These are phyloP conservation scores for Xylaria venustula DNA, from an alignment of 495 filamentous ascomycete genomes.

Conservation along the genomic window DNA sequence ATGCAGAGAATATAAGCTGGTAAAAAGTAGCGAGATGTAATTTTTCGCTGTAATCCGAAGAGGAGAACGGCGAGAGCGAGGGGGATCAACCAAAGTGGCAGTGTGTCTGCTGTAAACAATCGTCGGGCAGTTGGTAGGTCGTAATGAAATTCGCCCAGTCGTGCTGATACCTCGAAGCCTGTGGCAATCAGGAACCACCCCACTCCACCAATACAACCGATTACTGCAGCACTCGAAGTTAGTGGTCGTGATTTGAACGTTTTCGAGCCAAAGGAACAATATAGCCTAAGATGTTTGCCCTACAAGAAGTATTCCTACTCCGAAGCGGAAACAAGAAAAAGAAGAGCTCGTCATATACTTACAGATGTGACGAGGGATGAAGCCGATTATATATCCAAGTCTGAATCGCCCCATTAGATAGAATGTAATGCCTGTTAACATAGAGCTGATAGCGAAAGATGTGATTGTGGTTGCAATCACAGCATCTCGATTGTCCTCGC, in stretches of 20 bases:
- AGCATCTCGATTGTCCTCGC: constrained; percentile 75
- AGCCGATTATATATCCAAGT: constrained; percentile 88
- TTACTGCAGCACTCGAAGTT: constrained; percentile 41
- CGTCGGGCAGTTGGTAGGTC: constrained; percentile 69
- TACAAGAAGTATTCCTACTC: too few relatives aligned
- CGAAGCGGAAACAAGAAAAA: too few relatives aligned
- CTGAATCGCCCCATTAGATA: constrained; percentile 82
- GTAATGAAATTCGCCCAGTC: constrained; percentile 81
- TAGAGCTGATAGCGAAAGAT: constrained; percentile 84
- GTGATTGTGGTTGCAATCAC: constrained; percentile 91
- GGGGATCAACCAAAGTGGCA: constrained; percentile 81
- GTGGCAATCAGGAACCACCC: constrained; percentile 94
- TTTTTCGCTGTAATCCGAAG: constrained; percentile 67
- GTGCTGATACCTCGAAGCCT: constrained; percentile 90
- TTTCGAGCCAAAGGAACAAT: too few relatives aligned
- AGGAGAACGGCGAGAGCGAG: constrained; percentile 74
- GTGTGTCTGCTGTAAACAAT: constrained; percentile 66
- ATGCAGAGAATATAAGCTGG: constrained; percentile 85
- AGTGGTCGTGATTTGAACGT: too few relatives aligned
- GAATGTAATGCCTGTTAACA: constrained; percentile 88
- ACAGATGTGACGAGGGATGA: constrained; percentile 86
- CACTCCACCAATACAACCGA: constrained; percentile 95
- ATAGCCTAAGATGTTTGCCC: too few relatives aligned
- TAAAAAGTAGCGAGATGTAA: constrained; percentile 77
- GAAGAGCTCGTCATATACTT: too few relatives aligned